Evolutionary conservation across 1,284 basidiomycete species (phyloP).

Genomic region (Wallemia mellicola): DNA sequence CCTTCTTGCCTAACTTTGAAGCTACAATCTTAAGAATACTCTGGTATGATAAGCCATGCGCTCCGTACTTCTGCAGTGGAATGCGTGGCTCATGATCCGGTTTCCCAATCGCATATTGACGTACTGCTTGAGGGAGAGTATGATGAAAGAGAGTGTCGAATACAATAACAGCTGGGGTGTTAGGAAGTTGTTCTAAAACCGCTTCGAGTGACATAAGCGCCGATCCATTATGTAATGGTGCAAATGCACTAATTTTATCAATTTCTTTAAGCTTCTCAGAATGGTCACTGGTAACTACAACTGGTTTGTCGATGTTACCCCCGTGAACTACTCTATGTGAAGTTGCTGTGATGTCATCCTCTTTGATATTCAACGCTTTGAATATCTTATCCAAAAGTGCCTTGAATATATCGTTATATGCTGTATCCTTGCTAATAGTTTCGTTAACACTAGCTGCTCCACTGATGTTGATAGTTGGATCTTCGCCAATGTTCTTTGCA

Average conservation of each 20-base stretch:
- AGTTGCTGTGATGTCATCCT: slow-evolving; percentile 25
- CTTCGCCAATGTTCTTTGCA: slow-evolving; percentile 22
- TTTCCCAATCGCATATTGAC: slow-evolving; percentile 42
- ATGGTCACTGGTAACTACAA: slow-evolving; percentile 26
- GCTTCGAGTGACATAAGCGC: slow-evolving; percentile 21
- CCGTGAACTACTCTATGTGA: slow-evolving; percentile 49
- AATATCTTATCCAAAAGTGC: slow-evolving; percentile 28
- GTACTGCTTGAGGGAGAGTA: slow-evolving; percentile 37
- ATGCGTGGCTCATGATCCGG: slow-evolving; percentile 26
- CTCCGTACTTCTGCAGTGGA: slow-evolving; percentile 57
- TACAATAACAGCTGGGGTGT: slow-evolving; percentile 18
- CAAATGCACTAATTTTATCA: slow-evolving; percentile 41
- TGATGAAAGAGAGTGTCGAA: slow-evolving; percentile 67
- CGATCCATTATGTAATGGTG: slow-evolving; percentile 31
- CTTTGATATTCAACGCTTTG: slow-evolving; percentile 12
- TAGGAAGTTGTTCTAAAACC: slow-evolving; percentile 30
- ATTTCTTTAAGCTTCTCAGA: slow-evolving; percentile 31
- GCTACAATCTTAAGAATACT: slow-evolving; percentile 30
- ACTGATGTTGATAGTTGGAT: slow-evolving; percentile 22
- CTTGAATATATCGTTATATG: slow-evolving; percentile 25
- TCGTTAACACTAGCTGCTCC: slow-evolving; percentile 19
- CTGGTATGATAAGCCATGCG: slow-evolving; percentile 32
- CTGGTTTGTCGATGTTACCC: slow-evolving; percentile 35
- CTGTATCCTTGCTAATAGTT: slow-evolving; percentile 15
- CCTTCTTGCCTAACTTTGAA: slow-evolving; percentile 24